phyloP scores from a whole-genome alignment of 2,329 filamentous ascomycete species.

The Chrysoporthe cubensis region DNA sequence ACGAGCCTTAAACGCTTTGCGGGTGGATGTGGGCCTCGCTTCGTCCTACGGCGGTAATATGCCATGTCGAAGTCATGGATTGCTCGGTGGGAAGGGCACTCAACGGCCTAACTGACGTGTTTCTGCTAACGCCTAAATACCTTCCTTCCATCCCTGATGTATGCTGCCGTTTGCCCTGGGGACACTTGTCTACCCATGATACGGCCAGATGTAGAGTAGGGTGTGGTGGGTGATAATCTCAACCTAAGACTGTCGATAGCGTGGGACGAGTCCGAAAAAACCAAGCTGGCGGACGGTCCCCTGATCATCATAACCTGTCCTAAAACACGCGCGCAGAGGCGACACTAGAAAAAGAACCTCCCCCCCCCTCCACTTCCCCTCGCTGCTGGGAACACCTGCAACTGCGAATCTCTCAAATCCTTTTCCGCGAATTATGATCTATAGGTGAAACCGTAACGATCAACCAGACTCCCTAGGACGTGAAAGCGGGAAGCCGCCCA shows the following conservation, averaged over 20 bases:
- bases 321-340: conserved; percentile 19
- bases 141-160: conserved; percentile 23
- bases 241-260: conserved; percentile 18
- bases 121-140: conserved; percentile 24
- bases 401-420: conserved; percentile 22
- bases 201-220: conserved; percentile 22
- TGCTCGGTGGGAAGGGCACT: conserved; percentile 23
- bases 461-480: conserved; percentile 18
- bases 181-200: conserved; percentile 30
- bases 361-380: conserved; percentile 11
- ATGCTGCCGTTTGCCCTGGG: conserved; percentile 19
- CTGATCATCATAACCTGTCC: conserved; percentile 21
- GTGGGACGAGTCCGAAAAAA: conserved; percentile 13
- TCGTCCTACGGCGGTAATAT: neutral
- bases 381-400: conserved; percentile 9
- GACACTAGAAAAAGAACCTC: conserved; percentile 21
- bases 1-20: too few species aligned
- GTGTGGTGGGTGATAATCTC: conserved; percentile 23
- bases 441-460: conserved; percentile 29
- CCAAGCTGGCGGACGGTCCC: conserved; percentile 20
- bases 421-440: conserved; percentile 32
- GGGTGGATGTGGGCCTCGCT: neutral
- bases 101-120: conserved; percentile 22
- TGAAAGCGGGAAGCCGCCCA: conserved; percentile 18
- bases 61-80: conserved; percentile 3